Evolutionary conservation across 2,329 filamentous ascomycete species (phyloP).

Genomic region (Leptographium flavum): DNA sequence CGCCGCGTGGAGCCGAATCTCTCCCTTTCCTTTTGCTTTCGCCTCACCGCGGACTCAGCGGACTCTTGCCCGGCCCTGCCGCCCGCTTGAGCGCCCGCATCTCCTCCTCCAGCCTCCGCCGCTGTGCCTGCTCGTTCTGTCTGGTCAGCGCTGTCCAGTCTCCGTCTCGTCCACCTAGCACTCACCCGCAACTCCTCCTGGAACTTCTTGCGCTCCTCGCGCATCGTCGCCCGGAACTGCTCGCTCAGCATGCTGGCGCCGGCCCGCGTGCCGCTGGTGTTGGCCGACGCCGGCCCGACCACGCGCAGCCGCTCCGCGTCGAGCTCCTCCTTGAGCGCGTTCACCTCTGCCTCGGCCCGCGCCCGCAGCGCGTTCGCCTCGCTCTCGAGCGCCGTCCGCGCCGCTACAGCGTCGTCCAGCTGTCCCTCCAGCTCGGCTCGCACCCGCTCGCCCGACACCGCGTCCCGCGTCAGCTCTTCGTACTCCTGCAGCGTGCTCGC

Average conservation of each 20-base stretch:
- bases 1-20: no score
- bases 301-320: conserved; percentile 33
- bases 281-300: conserved; percentile 10
- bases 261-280: conserved; percentile 21
- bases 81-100: conserved; percentile 27
- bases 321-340: conserved; percentile 34
- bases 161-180: background rate
- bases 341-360: conserved; percentile 27
- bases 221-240: conserved; percentile 41
- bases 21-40: no score
- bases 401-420: conserved; percentile 25
- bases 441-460: conserved; percentile 34
- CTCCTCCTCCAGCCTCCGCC: conserved; percentile 36
- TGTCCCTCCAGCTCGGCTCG: conserved; percentile 29
- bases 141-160: conserved; percentile 15
- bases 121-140: conserved; percentile 35
- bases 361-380: conserved; percentile 22
- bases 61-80: conserved; percentile 27
- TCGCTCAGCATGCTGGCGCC: conserved; percentile 40
- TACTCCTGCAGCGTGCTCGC: conserved; percentile 35
- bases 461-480: conserved; percentile 38
- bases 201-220: conserved; percentile 42
- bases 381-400: conserved; percentile 21
- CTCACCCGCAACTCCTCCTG: conserved; percentile 38
- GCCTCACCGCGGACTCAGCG: conserved; percentile 26